These are phyloP conservation scores for Geosmithia putterillii DNA, from an alignment of 2,329 filamentous ascomycete species.

Conservation along the genomic window DNA sequence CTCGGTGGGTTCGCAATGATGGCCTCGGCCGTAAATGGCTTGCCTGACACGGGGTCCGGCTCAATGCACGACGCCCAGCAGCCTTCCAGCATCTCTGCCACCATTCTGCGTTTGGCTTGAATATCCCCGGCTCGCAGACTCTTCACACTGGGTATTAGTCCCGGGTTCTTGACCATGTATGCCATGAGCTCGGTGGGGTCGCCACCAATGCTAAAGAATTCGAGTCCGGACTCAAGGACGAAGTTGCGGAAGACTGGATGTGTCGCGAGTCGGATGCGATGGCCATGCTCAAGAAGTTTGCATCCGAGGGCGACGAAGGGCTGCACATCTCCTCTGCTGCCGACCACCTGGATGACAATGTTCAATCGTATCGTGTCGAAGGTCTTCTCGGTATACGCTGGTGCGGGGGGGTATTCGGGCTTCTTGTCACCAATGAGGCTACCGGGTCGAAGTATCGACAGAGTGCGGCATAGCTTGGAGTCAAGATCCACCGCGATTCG, in stretches of 20 bases:
- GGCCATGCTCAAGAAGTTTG: constrained; percentile 75
- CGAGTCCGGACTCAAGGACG: constrained; percentile 87
- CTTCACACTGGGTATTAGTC: constrained; percentile 79
- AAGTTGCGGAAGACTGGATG: constrained; percentile 82
- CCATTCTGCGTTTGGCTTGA: constrained; percentile 80
- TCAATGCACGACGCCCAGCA: constrained; percentile 18
- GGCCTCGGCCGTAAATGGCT: constrained; percentile 70
- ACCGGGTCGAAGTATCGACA: not conserved
- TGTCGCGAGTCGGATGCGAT: constrained; percentile 80
- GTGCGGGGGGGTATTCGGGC: not conserved
- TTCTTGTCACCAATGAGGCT: not conserved
- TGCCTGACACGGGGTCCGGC: constrained; percentile 28
- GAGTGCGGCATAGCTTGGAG: not conserved
- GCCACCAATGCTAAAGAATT: constrained; percentile 78
- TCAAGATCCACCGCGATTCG: not conserved
- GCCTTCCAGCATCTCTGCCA: constrained; percentile 28
- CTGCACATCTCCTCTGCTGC: constrained; percentile 90
- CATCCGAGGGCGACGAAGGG: constrained; percentile 96
- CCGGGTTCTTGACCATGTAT: constrained; percentile 87
- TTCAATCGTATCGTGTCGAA: not conserved
- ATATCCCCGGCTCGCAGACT: constrained; percentile 82
- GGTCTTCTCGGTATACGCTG: not conserved
- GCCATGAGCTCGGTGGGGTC: constrained; percentile 92
- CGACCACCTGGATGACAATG: constrained; percentile 30
- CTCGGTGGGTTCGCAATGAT: constrained; percentile 91